phyloP scores from a whole-genome alignment of 768 basidiomycete species.

The Pleurotus djamor region DNA sequence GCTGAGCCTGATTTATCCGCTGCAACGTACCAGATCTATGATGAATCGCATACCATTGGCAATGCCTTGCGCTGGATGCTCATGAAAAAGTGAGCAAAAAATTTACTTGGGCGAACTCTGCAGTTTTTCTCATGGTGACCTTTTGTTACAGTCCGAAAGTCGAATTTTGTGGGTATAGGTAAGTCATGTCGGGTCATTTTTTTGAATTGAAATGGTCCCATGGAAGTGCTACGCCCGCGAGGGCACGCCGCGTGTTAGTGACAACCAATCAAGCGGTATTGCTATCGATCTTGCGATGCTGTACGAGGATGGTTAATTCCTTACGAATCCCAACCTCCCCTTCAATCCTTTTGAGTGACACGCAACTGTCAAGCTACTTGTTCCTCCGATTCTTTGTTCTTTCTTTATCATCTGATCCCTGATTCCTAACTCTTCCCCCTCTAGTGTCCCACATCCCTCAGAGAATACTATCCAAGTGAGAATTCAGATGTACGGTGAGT shows the following conservation, averaged over 20 bases:
- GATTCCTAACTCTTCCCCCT: slow-evolving; percentile 1
- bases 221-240: not conserved
- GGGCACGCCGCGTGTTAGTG: no score
- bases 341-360: not conserved
- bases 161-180: slow-evolving; percentile 98
- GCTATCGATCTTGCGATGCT: no score
- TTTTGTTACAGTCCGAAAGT: slow-evolving; percentile 75
- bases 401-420: not conserved
- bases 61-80: slow-evolving; percentile 97
- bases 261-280: no score
- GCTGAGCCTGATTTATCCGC: slow-evolving; percentile 82
- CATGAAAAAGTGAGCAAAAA: slow-evolving; percentile 87
- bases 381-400: not conserved
- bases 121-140: not conserved
- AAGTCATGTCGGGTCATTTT: slow-evolving; percentile 16
- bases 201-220: not conserved
- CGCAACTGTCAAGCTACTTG: not conserved
- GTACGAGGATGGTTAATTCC: no score
- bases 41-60: slow-evolving; percentile 96
- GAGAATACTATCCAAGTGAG: slow-evolving; percentile 95
- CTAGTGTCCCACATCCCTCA: slow-evolving; percentile 90
- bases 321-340: no score
- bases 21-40: slow-evolving; percentile 88
- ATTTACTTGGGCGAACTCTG: not conserved
- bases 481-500: slow-evolving; percentile 99